Conservation (phyloP, 768 basidiomycete species). For the Phaeotremella fagi region DNA sequence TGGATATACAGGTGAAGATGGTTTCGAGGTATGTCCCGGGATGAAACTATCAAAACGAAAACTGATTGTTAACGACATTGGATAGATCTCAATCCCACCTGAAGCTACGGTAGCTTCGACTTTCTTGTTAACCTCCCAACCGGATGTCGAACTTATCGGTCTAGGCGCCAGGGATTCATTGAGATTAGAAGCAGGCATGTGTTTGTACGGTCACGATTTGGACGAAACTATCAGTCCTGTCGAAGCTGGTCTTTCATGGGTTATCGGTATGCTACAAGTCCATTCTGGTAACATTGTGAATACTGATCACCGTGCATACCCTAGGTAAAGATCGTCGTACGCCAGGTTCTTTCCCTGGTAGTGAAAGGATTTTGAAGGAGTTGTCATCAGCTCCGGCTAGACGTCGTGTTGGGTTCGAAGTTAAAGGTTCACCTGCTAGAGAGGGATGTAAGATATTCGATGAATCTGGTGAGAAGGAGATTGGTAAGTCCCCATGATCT, state of each 20-base stretch:
- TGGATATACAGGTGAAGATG: conserved; percentile 98
- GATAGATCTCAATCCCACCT: conserved; percentile 78
- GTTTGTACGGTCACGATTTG: conserved; percentile 89
- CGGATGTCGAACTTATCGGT: conserved; percentile 75
- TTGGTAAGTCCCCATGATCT: conserved; percentile 54
- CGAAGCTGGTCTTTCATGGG: conserved; percentile 88
- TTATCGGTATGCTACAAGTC: conserved; percentile 83
- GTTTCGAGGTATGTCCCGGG: conserved; percentile 68
- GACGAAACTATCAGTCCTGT: conserved; percentile 80
- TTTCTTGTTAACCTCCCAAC: conserved; percentile 57
- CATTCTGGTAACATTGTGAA: no score
- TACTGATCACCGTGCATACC: not conserved
- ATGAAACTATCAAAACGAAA: not conserved
- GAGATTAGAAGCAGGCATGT: conserved; percentile 95
- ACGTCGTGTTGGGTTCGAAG: conserved; percentile 72
- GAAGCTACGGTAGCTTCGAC: conserved; percentile 68
- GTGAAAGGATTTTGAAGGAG: conserved; percentile 61
- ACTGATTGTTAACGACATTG: not conserved
- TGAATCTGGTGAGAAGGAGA: conserved; percentile 55
- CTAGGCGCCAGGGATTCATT: conserved; percentile 89
- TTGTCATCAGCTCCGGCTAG: conserved; percentile 72
- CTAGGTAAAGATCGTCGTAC: conserved; percentile 77
- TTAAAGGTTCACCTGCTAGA: conserved; percentile 83
- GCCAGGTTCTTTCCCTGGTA: conserved; percentile 36
- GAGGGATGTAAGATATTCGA: conserved; percentile 75